A percentile compares a stretch with the other conserved stretches of the same genome.
Conservation (phyloP, 2,329 filamentous ascomycete species). For the Pochonia chlamydosporia region DNA sequence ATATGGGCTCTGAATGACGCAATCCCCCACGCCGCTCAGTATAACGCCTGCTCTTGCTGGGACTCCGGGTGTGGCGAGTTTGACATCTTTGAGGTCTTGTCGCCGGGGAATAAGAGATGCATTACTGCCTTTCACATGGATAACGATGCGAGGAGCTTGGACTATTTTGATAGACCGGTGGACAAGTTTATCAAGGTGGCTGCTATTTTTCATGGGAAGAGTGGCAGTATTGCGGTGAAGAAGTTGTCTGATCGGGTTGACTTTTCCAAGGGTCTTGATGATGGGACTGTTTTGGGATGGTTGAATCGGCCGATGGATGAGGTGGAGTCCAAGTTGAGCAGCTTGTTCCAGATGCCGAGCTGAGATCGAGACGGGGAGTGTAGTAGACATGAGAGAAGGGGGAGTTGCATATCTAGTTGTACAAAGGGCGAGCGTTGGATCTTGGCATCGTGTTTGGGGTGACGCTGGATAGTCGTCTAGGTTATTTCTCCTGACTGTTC, state of each 20-base stretch:
- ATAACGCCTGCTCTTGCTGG: conserved; percentile 71
- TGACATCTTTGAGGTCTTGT: conserved; percentile 68
- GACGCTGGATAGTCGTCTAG: no score
- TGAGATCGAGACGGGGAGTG: no score
- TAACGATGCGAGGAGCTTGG: conserved; percentile 57
- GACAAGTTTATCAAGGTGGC: conserved; percentile 56
- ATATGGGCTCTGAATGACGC: conserved; percentile 71
- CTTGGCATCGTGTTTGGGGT: no score
- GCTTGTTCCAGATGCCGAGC: conserved; percentile 15
- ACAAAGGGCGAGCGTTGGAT: no score
- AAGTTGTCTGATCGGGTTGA: conserved; percentile 35
- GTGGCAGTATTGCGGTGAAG: conserved; percentile 50
- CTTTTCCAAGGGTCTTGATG: conserved; percentile 33
- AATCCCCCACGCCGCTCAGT: conserved; percentile 66
- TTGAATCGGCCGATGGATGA: conserved; percentile 14
- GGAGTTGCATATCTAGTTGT: no score
- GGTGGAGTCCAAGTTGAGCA: conserved; percentile 11
- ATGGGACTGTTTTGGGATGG: conserved; percentile 31
- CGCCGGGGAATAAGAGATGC: conserved; percentile 56
- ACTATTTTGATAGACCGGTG: conserved; percentile 66
- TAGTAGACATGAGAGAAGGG: no score
- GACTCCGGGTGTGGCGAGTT: conserved; percentile 63
- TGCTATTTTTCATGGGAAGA: conserved; percentile 51
- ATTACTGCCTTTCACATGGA: conserved; percentile 67
- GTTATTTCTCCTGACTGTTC: no score